Conservation (phyloP, 108 stramenopile genomes). For the Cylindrotheca fusiformis region DNA sequence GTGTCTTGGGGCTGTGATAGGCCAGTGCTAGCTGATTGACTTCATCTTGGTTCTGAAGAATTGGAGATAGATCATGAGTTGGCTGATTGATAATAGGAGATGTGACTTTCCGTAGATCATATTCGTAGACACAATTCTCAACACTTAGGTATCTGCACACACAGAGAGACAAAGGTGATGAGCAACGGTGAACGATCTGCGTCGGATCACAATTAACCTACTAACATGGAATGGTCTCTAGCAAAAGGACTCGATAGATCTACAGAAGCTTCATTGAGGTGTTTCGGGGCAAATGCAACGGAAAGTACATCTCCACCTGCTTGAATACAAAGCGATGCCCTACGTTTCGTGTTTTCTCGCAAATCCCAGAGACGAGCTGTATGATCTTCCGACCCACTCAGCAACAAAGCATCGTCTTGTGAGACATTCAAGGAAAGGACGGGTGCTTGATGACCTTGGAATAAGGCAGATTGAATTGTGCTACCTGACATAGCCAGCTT, state of each 20-base stretch:
- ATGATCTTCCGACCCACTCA: slow-evolving; percentile 81
- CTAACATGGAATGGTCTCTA: slow-evolving; percentile 28
- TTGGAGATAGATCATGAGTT: slow-evolving; percentile 21
- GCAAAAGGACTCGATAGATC: slow-evolving; percentile 14
- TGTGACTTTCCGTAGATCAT: slow-evolving; percentile 39
- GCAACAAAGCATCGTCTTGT: slow-evolving; percentile 24
- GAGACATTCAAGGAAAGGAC: slow-evolving; percentile 17
- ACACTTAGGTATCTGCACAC: slow-evolving; percentile 24
- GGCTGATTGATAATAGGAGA: slow-evolving; percentile 30
- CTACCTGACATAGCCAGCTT: no score
- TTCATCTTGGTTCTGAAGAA: slow-evolving; percentile 45
- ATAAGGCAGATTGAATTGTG: slow-evolving; percentile 13
- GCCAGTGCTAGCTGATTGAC: slow-evolving; percentile 42
- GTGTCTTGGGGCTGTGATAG: slow-evolving; percentile 1
- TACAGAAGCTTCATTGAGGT: not conserved
- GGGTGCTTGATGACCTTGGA: slow-evolving; percentile 19
- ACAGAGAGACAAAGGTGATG: not conserved
- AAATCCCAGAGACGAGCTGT: slow-evolving; percentile 82
- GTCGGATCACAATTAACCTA: not conserved
- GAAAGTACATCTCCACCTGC: slow-evolving; percentile 50
- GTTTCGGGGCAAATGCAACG: slow-evolving; percentile 55
- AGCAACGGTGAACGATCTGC: not conserved
- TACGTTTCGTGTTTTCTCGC: slow-evolving; percentile 31
- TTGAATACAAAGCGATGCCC: slow-evolving; percentile 47
- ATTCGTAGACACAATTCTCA: slow-evolving; percentile 34